Evolutionary conservation across 2,329 filamentous ascomycete genomes (phyloP).

Genomic region (Diplodia scrobiculata): DNA sequence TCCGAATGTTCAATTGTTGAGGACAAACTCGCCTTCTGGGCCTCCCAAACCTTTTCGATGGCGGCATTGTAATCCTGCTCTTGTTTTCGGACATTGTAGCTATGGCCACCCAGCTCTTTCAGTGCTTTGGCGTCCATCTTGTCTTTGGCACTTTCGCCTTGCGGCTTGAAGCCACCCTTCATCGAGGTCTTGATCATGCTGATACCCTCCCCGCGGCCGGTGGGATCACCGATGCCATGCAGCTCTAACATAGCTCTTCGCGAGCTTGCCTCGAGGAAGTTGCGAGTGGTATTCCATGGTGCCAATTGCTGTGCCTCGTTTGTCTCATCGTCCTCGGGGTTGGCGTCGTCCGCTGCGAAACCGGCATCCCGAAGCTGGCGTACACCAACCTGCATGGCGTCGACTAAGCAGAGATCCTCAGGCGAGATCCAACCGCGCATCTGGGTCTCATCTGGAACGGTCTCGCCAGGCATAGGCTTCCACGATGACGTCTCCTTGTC

Average conservation of each 20-base stretch:
- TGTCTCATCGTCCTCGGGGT: conserved; percentile 64
- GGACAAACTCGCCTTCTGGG: conserved; percentile 76
- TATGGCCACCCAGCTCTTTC: conserved; percentile 77
- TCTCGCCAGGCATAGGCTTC: conserved; percentile 69
- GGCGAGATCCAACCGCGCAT: conserved; percentile 89
- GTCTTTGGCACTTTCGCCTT: conserved; percentile 84
- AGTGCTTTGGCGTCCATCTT: conserved; percentile 76
- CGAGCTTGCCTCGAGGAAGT: conserved; percentile 89
- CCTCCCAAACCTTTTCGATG: conserved; percentile 89
- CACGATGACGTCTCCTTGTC: conserved; percentile 86
- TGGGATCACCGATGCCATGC: conserved; percentile 92
- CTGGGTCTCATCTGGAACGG: conserved; percentile 75
- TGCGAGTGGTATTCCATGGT: conserved; percentile 95
- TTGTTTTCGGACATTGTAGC: conserved; percentile 95
- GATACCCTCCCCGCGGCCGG: conserved; percentile 88
- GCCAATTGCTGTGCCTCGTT: conserved; percentile 80
- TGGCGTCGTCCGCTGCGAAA: conserved; percentile 69
- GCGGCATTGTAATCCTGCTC: conserved; percentile 89
- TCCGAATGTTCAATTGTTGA: conserved; percentile 76
- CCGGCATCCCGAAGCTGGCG: conserved; percentile 90
- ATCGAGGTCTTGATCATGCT: conserved; percentile 98
- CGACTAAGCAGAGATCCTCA: conserved; percentile 90
- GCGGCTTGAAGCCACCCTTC: conserved; percentile 94
- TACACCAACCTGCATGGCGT: conserved; percentile 94
- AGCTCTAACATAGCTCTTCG: conserved; percentile 96